A percentile compares a stretch with the other conserved stretches of the same genome.
Conservation (phyloP, 805 yeast species). For the Saccharomycopsis sp. region DNA sequence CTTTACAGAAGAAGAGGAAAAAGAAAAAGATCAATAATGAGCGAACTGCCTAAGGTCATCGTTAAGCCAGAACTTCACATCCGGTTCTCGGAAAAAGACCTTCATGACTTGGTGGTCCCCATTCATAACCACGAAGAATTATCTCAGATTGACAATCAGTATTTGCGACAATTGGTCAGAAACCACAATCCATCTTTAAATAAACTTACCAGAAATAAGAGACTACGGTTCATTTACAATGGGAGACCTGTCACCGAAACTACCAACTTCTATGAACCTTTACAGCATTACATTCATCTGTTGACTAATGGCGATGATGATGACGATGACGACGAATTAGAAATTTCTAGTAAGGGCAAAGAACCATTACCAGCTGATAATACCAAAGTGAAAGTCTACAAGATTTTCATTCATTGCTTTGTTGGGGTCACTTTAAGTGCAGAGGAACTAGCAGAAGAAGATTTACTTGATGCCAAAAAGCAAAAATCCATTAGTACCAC, state of each 20-base stretch:
- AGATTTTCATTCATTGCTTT: conserved; percentile 53
- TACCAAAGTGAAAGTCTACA: conserved; percentile 16
- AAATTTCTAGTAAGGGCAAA: conserved; percentile 7
- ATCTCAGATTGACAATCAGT: conserved; percentile 27
- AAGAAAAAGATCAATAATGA: no score
- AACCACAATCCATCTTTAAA: conserved; percentile 20
- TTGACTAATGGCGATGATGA: conserved; percentile 22
- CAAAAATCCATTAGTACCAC: conserved; percentile 37
- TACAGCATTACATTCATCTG: conserved; percentile 30
- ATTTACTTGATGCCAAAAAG: conserved; percentile 36
- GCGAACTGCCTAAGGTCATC: no score
- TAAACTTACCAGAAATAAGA: conserved; percentile 29
- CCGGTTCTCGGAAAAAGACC: conserved; percentile 35
- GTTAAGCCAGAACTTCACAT: conserved; percentile 23
- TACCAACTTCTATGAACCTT: conserved; percentile 44
- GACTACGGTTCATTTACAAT: conserved; percentile 57
- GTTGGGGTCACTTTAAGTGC: conserved; percentile 48
- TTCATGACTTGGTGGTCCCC: conserved; percentile 26
- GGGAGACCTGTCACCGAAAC: conserved; percentile 55
- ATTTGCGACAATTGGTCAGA: conserved; percentile 36
- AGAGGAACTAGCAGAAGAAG: conserved; percentile 43
- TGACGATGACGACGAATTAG: conserved; percentile 4
- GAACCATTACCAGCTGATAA: conserved; percentile 18
- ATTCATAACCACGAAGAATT: conserved; percentile 19
- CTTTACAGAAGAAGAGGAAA: no score